Base-by-base conservation (phyloP, 345 rosid species). In the Pseudoturritis turrita region DNA sequence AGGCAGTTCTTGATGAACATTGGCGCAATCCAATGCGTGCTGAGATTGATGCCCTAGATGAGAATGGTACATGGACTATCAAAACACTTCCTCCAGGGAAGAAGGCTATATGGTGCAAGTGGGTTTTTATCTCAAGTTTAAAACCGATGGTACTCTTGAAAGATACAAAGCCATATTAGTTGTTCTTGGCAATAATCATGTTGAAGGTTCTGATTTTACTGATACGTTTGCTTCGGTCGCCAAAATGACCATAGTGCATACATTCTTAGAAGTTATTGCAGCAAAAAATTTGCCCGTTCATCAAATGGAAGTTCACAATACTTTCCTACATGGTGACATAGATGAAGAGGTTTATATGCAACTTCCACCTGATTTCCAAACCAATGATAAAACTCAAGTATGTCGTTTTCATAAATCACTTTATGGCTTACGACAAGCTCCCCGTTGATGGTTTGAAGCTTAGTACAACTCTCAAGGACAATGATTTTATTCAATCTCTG, bases 401-500 rank as follows among this genome's bases (percentile, higher is more conserved):
- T 23, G 55, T 23, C 55, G 17, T 4, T 4, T 50, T 2, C 31
- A 2, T 0, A 50, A 23, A 6, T 50, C 55, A 0, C 10, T 50
- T 0, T 50, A 51, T 3, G 17, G 33, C 0, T 12, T 50, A 5
- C 3, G 2, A 0, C 56, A 50, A 2, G 15, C n/a, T 51, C 33
- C 18, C 0, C 10, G 33, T 1, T 52, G 35, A 3, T 25, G 57
- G 19, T 52, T 52, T 6, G 6, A 26, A 51, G 0, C 1, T 51
- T 0, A 5, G 15, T 0, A 1, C 3, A 0, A 10, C 56, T 0
- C 8, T 51, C 1, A 51, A 25, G 0, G 49, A 7, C 1, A 25
- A 23, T 1, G 57, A 19, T 0, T 52, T 52, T 6, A 2, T 0
- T 1, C 57, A 52, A 0, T 25, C 35, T 11, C 12, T 0, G 3